phyloP scores from a whole-genome alignment of 139 green algal species.

The Tetradesmus obliquus region DNA sequence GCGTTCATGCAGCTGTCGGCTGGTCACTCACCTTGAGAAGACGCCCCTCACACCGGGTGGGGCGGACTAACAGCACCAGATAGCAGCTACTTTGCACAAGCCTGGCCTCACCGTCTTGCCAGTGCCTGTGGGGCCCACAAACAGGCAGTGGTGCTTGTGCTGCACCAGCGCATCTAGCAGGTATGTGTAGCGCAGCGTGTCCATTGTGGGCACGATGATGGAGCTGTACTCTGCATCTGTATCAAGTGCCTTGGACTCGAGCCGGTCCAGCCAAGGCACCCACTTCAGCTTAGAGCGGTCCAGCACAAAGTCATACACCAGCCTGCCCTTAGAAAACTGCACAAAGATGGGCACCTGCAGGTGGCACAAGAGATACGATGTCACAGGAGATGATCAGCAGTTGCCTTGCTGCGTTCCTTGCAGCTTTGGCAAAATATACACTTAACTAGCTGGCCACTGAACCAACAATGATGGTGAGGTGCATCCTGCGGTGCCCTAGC shows the following conservation, averaged over 20 bases:
- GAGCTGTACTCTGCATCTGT: conserved; percentile 71
- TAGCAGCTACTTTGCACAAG: too few species aligned
- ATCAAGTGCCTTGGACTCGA: conserved; percentile 53
- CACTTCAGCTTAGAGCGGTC: conserved; percentile 69
- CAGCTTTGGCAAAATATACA: too few species aligned
- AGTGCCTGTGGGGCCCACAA: conserved; percentile 80
- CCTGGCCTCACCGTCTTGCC: conserved; percentile 68
- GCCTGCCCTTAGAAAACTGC: conserved; percentile 62
- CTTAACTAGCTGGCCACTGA: too few species aligned
- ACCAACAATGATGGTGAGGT: too few species aligned
- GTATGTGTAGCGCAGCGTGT: conserved; percentile 72
- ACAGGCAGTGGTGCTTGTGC: conserved; percentile 70
- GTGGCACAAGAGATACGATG: neutral
- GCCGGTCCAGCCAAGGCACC: conserved; percentile 76
- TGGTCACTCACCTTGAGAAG: too few species aligned
- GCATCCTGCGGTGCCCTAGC: too few species aligned
- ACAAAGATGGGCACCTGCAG: conserved; percentile 43
- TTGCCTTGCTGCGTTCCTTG: too few species aligned
- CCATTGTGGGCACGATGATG: conserved; percentile 85
- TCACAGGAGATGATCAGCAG: too few species aligned
- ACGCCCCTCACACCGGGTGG: too few species aligned
- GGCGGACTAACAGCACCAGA: too few species aligned
- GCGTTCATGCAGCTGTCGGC: too few species aligned
- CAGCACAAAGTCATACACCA: conserved; percentile 83
- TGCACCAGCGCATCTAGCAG: conserved; percentile 73